Percentiles rank a stretch among this genome's conserved stretches.
These are phyloP conservation scores for Vachellia collinsii DNA, from an alignment of 306 rosid species.

Conservation along the genomic window DNA sequence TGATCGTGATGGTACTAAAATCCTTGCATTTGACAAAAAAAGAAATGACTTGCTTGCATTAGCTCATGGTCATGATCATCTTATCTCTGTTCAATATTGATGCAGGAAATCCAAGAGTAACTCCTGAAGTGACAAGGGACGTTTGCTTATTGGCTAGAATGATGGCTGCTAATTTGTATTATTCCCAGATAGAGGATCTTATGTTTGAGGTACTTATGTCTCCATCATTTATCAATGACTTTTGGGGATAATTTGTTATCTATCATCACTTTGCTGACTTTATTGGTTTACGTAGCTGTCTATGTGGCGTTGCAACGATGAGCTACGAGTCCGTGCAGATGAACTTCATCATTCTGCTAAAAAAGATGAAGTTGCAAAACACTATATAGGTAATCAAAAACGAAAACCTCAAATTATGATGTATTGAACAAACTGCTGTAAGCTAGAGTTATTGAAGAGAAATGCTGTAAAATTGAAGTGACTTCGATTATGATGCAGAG, in stretches of 20 bases:
- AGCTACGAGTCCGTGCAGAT: slow-evolving; percentile 84
- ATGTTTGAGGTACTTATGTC: slow-evolving; percentile 84
- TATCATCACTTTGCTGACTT: slow-evolving; percentile 24
- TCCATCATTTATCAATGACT: slow-evolving; percentile 23
- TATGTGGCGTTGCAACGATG: slow-evolving; percentile 99
- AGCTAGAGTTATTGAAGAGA: slow-evolving; percentile 10
- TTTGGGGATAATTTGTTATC: slow-evolving; percentile 19
- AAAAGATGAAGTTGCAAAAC: slow-evolving; percentile 94
- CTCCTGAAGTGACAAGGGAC: slow-evolving; percentile 98
- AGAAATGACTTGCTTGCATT: background rate
- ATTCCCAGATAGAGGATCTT: slow-evolving; percentile 97
- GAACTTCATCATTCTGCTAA: slow-evolving; percentile 67
- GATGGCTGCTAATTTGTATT: slow-evolving; percentile 98
- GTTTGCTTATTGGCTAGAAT: slow-evolving; percentile 97
- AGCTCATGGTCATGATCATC: background rate
- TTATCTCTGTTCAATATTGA: slow-evolving; percentile 35
- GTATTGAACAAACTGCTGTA: slow-evolving; percentile 28
- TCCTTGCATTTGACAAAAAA: background rate
- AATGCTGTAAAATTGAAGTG: slow-evolving; percentile 6
- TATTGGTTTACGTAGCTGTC: slow-evolving; percentile 67
- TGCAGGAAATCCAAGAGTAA: slow-evolving; percentile 97
- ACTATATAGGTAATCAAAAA: slow-evolving; percentile 78
- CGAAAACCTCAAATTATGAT: background rate
- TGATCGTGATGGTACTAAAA: slow-evolving; percentile 86
- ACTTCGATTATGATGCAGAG: slow-evolving; percentile 51